Conservation (phyloP, 163 green algal genomes). For the Chlamydomonas reinhardtii region DNA sequence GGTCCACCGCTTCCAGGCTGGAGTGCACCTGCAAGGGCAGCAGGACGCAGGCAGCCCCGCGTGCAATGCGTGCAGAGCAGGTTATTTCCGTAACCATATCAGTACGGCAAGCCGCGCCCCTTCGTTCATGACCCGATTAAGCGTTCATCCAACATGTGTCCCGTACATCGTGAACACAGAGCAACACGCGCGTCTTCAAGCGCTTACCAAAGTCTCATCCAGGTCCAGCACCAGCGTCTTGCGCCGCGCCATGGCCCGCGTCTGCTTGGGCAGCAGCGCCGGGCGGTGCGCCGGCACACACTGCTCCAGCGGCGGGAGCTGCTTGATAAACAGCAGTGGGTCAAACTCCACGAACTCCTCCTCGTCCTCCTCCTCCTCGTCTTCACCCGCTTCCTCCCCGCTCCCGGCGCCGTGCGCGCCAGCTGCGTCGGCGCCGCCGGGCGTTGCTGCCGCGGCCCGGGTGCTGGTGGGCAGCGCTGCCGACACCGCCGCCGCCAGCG, state of each 20-base stretch:
- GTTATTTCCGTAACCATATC: too few relatives aligned
- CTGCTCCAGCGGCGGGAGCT: constrained; percentile 81
- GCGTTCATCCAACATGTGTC: too few relatives aligned
- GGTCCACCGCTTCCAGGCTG: constrained; percentile 1
- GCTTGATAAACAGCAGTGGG: constrained; percentile 94
- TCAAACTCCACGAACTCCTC: constrained; percentile 89
- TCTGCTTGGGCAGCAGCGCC: constrained; percentile 80
- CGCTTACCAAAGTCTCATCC: constrained; percentile 91
- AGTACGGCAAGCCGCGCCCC: too few relatives aligned
- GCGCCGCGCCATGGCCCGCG: constrained; percentile 62
- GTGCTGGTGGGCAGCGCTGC: not conserved
- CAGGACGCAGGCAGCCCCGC: too few relatives aligned
- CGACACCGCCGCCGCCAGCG: not conserved
- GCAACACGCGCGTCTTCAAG: too few relatives aligned
- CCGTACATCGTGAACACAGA: too few relatives aligned
- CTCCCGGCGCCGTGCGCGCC: not conserved
- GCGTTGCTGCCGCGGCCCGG: not conserved
- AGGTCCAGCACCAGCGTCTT: constrained; percentile 97
- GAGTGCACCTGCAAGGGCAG: not conserved
- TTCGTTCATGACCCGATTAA: too few relatives aligned
- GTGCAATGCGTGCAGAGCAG: too few relatives aligned
- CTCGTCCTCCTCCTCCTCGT: constrained; percentile 79
- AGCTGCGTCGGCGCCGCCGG: not conserved
- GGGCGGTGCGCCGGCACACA: constrained; percentile 57
- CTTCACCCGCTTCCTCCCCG: constrained; percentile 25